Evolutionary conservation across 768 basidiomycete species (phyloP).

Genomic region (Filobasidium wieringae): DNA sequence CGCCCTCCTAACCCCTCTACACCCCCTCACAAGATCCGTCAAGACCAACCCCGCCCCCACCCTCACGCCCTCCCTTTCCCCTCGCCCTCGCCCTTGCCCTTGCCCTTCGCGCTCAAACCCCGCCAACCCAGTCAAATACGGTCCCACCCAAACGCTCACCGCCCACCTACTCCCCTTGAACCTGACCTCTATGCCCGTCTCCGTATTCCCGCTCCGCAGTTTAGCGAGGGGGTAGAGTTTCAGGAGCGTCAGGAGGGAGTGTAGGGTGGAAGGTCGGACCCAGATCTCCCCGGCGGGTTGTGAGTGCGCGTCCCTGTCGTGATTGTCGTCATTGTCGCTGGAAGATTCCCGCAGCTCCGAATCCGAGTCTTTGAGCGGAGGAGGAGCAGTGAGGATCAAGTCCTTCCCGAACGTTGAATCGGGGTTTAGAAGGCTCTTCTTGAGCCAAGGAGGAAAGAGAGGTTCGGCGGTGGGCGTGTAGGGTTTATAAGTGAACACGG

Average conservation of each 20-base stretch:
- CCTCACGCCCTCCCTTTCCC: not conserved
- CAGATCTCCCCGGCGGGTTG: conserved; percentile 12
- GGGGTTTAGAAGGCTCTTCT: conserved; percentile 5
- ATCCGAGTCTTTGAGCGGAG: conserved; percentile 12
- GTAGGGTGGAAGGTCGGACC: conserved; percentile 23
- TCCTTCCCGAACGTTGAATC: no score
- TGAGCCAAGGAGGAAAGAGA: conserved; percentile 22
- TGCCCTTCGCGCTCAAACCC: no score
- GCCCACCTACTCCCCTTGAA: conserved; percentile 21
- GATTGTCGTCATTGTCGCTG: not conserved
- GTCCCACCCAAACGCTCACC: conserved; percentile 21
- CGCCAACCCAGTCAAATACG: conserved; percentile 7
- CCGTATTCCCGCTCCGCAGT: conserved; percentile 21
- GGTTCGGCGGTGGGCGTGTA: conserved; percentile 24
- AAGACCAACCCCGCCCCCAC: conserved; percentile 9
- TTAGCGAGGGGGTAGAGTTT: conserved; percentile 17
- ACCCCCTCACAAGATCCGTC: conserved; percentile 7
- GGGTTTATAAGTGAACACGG: conserved; percentile 25
- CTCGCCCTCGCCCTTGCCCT: no score
- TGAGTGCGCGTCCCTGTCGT: not conserved
- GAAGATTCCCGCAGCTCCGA: not conserved
- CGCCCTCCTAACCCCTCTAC: not conserved
- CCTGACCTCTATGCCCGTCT: conserved; percentile 24
- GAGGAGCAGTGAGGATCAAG: conserved; percentile 6
- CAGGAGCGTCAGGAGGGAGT: conserved; percentile 18